A percentile compares a stretch with the other conserved stretches of the same genome.
Evolutionary conservation across 257 asterid species (phyloP).

Genomic region (Orobanche coerulescens): DNA sequence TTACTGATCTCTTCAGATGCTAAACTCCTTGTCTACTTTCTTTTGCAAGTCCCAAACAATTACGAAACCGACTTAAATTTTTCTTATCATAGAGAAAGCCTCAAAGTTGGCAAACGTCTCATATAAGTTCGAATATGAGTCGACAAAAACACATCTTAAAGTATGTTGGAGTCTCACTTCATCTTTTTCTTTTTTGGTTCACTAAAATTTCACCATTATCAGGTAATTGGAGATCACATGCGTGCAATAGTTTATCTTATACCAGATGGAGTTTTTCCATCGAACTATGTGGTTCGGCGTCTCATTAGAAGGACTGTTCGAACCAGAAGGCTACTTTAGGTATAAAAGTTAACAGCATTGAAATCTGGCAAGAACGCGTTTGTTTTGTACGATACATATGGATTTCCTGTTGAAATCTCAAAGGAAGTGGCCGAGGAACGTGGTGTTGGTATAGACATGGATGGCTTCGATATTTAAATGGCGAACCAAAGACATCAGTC

Average conservation of each 20-base stretch:
- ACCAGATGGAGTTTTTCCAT: slow-evolving; percentile 92
- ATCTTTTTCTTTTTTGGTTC: slow-evolving; percentile 14
- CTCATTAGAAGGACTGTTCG: slow-evolving; percentile 88
- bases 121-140: slow-evolving; percentile 55
- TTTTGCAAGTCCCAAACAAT: slow-evolving; percentile 79
- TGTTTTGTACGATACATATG: slow-evolving; percentile 82
- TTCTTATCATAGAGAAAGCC: slow-evolving; percentile 82
- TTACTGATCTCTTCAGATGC: not conserved
- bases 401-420: slow-evolving; percentile 91
- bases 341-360: slow-evolving; percentile 65
- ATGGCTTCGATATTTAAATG: slow-evolving; percentile 67
- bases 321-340: slow-evolving; percentile 84
- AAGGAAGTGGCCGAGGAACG: slow-evolving; percentile 82
- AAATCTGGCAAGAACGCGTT: slow-evolving; percentile 77
- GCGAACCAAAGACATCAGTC: slow-evolving; percentile 87
- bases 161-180: slow-evolving; percentile 30
- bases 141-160: slow-evolving; percentile 62
- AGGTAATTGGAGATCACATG: slow-evolving; percentile 95
- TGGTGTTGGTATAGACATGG: slow-evolving; percentile 72
- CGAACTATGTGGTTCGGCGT: slow-evolving; percentile 88
- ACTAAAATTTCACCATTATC: slow-evolving; percentile 14
- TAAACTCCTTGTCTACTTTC: slow-evolving; percentile 18
- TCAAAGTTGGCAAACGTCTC: slow-evolving; percentile 66
- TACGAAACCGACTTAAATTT: slow-evolving; percentile 85
- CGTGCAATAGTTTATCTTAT: slow-evolving; percentile 90